These are phyloP conservation scores for Deinandra increscens DNA, from an alignment of 129 eudicot species.

Conservation along the genomic window DNA sequence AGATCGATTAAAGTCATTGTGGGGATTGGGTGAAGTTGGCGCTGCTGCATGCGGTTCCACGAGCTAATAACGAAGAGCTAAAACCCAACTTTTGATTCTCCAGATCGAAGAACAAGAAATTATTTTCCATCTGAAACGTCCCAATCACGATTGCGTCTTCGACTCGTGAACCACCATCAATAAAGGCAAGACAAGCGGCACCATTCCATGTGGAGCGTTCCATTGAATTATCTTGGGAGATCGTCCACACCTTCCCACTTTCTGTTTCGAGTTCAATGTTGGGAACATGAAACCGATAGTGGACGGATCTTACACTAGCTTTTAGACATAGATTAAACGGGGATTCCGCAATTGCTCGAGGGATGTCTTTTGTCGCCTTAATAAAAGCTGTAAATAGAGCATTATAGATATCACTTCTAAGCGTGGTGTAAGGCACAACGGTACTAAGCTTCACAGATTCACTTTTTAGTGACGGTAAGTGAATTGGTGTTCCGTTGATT, in stretches of 20 bases:
- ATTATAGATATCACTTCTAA: slow-evolving; percentile 39
- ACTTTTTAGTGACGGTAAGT: background rate
- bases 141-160: slow-evolving; percentile 30
- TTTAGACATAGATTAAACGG: slow-evolving; percentile 36
- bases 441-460: slow-evolving; percentile 24
- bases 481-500: background rate
- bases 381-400: background rate
- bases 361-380: background rate
- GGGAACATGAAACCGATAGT: slow-evolving; percentile 23
- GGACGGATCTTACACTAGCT: slow-evolving; percentile 14
- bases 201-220: slow-evolving; percentile 23
- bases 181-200: slow-evolving; percentile 9
- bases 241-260: slow-evolving; percentile 41
- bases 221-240: slow-evolving; percentile 36
- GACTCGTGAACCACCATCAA: background rate
- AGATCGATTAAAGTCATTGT: too few species aligned
- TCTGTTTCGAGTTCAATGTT: slow-evolving; percentile 31
- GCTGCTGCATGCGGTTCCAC: slow-evolving; percentile 37
- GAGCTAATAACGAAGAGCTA: slow-evolving; percentile 36
- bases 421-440: slow-evolving; percentile 34
- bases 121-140: slow-evolving; percentile 45
- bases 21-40: slow-evolving; percentile 45
- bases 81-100: slow-evolving; percentile 42
- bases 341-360: background rate
- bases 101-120: slow-evolving; percentile 41